Base-by-base conservation (phyloP, 441 rosid genomes). In the Euphorbia neoarborescens region DNA sequence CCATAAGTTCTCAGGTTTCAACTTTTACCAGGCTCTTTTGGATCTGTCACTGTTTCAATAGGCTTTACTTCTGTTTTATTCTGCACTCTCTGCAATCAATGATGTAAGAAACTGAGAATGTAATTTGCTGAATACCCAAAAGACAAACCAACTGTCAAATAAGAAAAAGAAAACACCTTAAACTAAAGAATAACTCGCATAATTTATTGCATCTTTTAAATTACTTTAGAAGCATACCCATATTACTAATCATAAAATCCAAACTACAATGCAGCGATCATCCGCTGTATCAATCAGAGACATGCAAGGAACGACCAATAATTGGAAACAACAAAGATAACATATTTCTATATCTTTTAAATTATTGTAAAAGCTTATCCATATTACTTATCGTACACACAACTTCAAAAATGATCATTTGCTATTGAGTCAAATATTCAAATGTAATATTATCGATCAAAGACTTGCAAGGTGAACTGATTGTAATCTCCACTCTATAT, bases 41-140 rank as follows among this genome's bases (percentile, higher is more conserved):
- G n/a, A n/a, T 73, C 75, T n/a, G 22, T 53, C 51, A 5, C 77
- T 50, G 59, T 66, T 44, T 78, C 70, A 25, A 65, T 59, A 65
- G 70, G 37, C 54, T 65, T 65, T 73, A 65, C 77, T 51, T 56
- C 77, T 70, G 22, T 38, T 14, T 65, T 57, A 0, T 35, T 24
- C n/a, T n/a, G 32, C 35, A 54, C 12, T 61, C 28, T 40, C 76
- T 67, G 75, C 72, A 71, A 30, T 58, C 40, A 61, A 46, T 53
- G 59, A 50, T 37, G n/a, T 27, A 42, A 73, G 42, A 59, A 24
- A 15, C 62, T 44, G 56, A 80, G 37, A 25, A 67, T 13, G 24
- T 57, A n/a, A 65, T 59, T 19, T 20, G n/a, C 30, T 51, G 35
- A 30, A 68, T 34, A 11, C 42, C 50, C 68, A 9, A 9, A 38